These are phyloP conservation scores for Porcisia deanei DNA, from an alignment of 208 protist species.

Conservation along the genomic window DNA sequence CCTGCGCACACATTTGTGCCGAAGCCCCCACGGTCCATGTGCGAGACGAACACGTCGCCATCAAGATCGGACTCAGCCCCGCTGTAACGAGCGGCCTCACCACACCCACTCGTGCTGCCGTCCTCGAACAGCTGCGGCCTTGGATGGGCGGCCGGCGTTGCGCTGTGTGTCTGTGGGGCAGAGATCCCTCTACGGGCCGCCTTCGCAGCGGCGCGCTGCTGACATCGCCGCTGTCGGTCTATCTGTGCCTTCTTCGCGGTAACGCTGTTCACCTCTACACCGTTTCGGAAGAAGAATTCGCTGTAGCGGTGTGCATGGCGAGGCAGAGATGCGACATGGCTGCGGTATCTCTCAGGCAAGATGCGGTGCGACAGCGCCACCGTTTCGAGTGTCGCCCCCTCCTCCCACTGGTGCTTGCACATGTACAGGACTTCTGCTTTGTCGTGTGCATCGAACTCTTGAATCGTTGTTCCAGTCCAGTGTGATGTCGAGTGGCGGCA, in stretches of 20 bases:
- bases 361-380: conserved; percentile 79
- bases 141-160: not conserved
- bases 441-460: conserved; percentile 63
- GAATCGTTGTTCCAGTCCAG: conserved; percentile 70
- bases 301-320: conserved; percentile 35
- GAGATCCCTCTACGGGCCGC: not conserved
- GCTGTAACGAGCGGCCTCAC: not conserved
- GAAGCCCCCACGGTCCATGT: not conserved
- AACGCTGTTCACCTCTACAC: conserved; percentile 51
- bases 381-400: conserved; percentile 70
- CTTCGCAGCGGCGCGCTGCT: conserved; percentile 11
- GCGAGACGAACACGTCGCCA: not conserved
- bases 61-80: not conserved
- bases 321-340: conserved; percentile 44
- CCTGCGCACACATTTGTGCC: not conserved
- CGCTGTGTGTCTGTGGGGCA: not conserved
- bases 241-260: conserved; percentile 20
- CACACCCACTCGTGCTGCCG: not conserved
- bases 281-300: conserved; percentile 87
- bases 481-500: conserved; percentile 60
- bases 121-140: not conserved
- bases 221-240: conserved; percentile 17
- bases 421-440: conserved; percentile 74
- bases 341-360: conserved; percentile 73
- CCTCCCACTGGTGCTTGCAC: conserved; percentile 83